These are phyloP conservation scores for Aspergillus japonicus DNA, from an alignment of 2,329 filamentous ascomycete species.

Conservation along the genomic window DNA sequence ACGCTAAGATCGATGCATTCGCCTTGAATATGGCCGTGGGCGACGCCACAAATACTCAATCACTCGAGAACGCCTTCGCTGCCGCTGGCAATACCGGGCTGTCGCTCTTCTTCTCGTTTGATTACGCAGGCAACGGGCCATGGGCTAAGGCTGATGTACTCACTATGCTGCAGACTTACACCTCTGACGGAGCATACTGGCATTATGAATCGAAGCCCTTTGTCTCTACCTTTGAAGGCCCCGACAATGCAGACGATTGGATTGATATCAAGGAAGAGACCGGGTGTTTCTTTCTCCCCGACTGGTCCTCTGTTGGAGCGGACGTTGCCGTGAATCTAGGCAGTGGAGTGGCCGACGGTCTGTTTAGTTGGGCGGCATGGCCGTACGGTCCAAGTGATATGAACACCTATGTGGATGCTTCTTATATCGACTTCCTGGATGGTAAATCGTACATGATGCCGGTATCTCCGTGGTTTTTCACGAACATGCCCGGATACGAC, in stretches of 20 bases:
- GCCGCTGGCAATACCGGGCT: constrained; percentile 28
- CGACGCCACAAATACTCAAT: constrained; percentile 22
- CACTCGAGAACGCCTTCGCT: constrained; percentile 24
- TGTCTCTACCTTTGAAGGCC: constrained; percentile 48
- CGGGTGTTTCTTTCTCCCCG: constrained; percentile 47
- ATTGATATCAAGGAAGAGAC: constrained; percentile 40
- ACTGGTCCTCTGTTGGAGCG: constrained; percentile 42
- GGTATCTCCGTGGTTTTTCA: constrained; percentile 57
- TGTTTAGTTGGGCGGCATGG: constrained; percentile 47
- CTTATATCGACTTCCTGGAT: constrained; percentile 38
- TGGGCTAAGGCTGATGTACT: constrained; percentile 29
- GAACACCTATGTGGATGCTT: constrained; percentile 35
- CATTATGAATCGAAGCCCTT: constrained; percentile 31
- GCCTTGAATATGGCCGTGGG: constrained; percentile 38
- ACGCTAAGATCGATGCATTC: no score
- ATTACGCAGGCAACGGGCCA: constrained; percentile 34
- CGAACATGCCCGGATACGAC: constrained; percentile 54
- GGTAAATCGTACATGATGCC: constrained; percentile 52
- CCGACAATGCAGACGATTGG: constrained; percentile 46
- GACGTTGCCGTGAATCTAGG: constrained; percentile 25
- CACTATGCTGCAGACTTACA: constrained; percentile 25
- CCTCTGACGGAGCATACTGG: constrained; percentile 25
- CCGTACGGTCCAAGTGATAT: constrained; percentile 38
- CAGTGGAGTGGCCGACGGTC: constrained; percentile 35
- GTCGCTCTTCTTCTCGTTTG: constrained; percentile 38